Evolutionary conservation across 2,329 filamentous ascomycete genomes (phyloP).

Genomic region (Intubia oerlemansii): DNA sequence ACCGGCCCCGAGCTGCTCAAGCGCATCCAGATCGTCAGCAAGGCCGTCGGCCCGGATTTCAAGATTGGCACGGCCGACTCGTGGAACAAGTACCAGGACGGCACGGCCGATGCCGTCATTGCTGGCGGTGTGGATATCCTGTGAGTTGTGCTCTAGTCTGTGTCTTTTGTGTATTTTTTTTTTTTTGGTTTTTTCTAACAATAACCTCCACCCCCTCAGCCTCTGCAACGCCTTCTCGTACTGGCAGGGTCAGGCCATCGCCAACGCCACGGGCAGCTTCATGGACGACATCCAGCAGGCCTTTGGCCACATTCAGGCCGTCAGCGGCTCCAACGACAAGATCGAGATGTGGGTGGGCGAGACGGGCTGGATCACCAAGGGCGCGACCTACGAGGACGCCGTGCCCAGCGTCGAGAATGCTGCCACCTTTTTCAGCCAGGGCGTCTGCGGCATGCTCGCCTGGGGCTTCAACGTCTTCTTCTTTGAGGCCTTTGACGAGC

Average conservation of each 20-base stretch:
- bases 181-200: no score
- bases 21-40: slow-evolving; percentile 3
- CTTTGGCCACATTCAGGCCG: slow-evolving; percentile 3
- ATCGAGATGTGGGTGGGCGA: slow-evolving; percentile 6
- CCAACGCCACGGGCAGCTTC: slow-evolving; percentile 3
- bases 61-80: slow-evolving; percentile 6
- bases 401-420: slow-evolving; percentile 3
- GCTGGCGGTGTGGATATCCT: slow-evolving; percentile 4
- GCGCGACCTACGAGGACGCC: slow-evolving; percentile 3
- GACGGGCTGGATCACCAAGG: slow-evolving; percentile 4
- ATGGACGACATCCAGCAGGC: slow-evolving; percentile 5
- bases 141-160: no score
- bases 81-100: slow-evolving; percentile 6
- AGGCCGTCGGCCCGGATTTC: slow-evolving; percentile 2
- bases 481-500: slow-evolving; percentile 6
- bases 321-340: slow-evolving; percentile 2
- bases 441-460: slow-evolving; percentile 4
- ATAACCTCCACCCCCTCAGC: no score
- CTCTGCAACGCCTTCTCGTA: slow-evolving; percentile 6
- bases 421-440: slow-evolving; percentile 2
- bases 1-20: slow-evolving; percentile 4
- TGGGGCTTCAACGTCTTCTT: slow-evolving; percentile 6
- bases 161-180: no score
- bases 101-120: slow-evolving; percentile 4
- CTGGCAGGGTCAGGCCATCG: slow-evolving; percentile 5